Evolutionary conservation across 768 basidiomycete genomes (phyloP).

Genomic region (Rhodotorula toruloides): DNA sequence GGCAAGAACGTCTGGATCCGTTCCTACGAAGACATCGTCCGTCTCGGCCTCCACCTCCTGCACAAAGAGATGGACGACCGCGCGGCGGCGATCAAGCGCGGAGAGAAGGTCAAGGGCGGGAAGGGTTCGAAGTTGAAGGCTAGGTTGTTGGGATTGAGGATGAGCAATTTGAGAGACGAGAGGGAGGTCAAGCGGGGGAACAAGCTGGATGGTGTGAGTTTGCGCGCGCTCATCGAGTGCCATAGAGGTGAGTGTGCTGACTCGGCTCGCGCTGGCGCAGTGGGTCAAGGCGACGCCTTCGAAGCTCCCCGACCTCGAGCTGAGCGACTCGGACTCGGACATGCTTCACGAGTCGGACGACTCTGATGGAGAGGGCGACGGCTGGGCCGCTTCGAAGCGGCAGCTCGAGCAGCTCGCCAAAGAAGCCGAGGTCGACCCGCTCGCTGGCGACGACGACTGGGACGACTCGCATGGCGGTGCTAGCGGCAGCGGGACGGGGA

Average conservation of each 20-base stretch:
- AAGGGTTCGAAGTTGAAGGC: constrained; percentile 53
- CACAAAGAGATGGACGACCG: constrained; percentile 63
- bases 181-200: constrained; percentile 21
- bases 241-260: too few relatives aligned
- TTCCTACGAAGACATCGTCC: constrained; percentile 65
- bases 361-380: constrained; percentile 2
- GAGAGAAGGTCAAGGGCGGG: constrained; percentile 31
- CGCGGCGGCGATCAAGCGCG: constrained; percentile 2
- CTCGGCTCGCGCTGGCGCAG: too few relatives aligned
- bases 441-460: neutral
- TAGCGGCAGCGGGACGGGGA: too few relatives aligned
- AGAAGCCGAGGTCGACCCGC: constrained; percentile 3
- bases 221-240: too few relatives aligned
- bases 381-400: constrained; percentile 3
- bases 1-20: constrained; percentile 59
- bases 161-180: constrained; percentile 81
- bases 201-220: constrained; percentile 32
- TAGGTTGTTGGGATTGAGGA: constrained; percentile 77
- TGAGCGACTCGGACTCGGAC: constrained; percentile 20
- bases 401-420: constrained; percentile 13
- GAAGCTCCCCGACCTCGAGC: neutral
- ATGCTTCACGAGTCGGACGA: neutral
- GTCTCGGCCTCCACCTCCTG: constrained; percentile 69
- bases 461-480: too few relatives aligned
- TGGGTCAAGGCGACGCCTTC: neutral